Evolutionary conservation across 768 basidiomycete species (phyloP).

Genomic region (Coprinopsis strossmayeri): DNA sequence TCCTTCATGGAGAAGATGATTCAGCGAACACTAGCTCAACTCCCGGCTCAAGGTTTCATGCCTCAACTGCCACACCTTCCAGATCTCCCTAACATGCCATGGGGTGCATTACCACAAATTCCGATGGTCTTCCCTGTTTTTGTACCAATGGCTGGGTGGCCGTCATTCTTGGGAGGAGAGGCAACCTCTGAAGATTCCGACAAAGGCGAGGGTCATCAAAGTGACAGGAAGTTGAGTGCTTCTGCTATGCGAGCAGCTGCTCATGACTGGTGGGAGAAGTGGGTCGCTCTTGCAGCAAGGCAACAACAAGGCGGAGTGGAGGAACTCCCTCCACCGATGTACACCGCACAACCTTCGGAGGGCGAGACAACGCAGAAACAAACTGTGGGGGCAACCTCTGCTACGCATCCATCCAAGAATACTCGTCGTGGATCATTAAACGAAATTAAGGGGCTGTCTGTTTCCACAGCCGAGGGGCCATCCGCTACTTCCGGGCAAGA

Average conservation of each 20-base stretch:
- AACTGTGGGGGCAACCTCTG: constrained; percentile 13
- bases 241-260: constrained; percentile 38
- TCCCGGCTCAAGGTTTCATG: constrained; percentile 48
- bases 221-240: constrained; percentile 30
- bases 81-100: constrained; percentile 62
- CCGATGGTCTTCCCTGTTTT: constrained; percentile 77
- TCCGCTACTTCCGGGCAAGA: constrained; percentile 56
- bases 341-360: constrained; percentile 53
- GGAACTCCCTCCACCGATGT: constrained; percentile 64
- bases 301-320: constrained; percentile 33
- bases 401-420: too few species aligned
- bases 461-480: constrained; percentile 29
- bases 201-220: constrained; percentile 24
- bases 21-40: constrained; percentile 65
- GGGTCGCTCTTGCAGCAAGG: constrained; percentile 48
- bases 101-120: constrained; percentile 58
- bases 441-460: too few species aligned
- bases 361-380: constrained; percentile 15
- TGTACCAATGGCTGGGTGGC: constrained; percentile 60
- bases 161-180: constrained; percentile 54
- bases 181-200: constrained; percentile 18
- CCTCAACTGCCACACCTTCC: constrained; percentile 49
- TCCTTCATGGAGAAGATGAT: constrained; percentile 65
- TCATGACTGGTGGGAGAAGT: constrained; percentile 79
- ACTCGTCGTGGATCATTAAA: too few species aligned